Base-by-base conservation (phyloP, 2,329 filamentous ascomycete genomes). In the Epichloe gansuensis region DNA sequence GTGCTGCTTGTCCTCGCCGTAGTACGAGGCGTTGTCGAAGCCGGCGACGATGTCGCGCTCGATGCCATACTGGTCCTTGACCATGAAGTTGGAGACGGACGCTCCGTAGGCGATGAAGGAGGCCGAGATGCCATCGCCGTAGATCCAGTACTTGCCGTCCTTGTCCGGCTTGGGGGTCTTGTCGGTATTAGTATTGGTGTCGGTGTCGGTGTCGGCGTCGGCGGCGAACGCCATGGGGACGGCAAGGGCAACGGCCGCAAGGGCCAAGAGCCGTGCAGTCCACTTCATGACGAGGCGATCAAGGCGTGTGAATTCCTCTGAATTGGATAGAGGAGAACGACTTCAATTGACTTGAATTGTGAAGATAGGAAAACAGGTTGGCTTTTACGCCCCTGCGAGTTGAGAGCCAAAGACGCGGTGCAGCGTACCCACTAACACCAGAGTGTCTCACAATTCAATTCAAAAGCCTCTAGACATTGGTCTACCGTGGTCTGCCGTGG, bases 21-120 rank as follows among this genome's bases (percentile, higher is more conserved):
- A 91, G 69, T 85, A 81, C 50, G 72, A 80, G 46, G 86, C 85
- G 63, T 89, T 89, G 70, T 91, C 86, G 61, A 82, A 90, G 47
- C 86, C 86, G 46, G 78, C 76, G 1, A 91, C 81, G 48, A 91
- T 72, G 63, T 91, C 86, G 54, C 85, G 78, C 63, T 80, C 74
- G 44, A 85, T 70, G 46, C 85, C 85, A 58, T 83, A 75, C 60
- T 80, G 78, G 66, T 89, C 86, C 39, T 79, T 76, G 65, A 91
- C 75, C 65, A 86, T 74, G 50, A 91, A 72, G 63, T 89, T 85
- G 54, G 83, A 77, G 61, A 91, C 77, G 54, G 82, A 81, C 7
- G 86, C 86, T 56, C 85, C 86, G 61, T 90, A 90, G 1, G 84
- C 75, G 46, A 90, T 82, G 67, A 90, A 90, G 46, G 75, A 71